Conservation (phyloP, 768 basidiomycete species). For the Tubosaeta brunneosetosa region DNA sequence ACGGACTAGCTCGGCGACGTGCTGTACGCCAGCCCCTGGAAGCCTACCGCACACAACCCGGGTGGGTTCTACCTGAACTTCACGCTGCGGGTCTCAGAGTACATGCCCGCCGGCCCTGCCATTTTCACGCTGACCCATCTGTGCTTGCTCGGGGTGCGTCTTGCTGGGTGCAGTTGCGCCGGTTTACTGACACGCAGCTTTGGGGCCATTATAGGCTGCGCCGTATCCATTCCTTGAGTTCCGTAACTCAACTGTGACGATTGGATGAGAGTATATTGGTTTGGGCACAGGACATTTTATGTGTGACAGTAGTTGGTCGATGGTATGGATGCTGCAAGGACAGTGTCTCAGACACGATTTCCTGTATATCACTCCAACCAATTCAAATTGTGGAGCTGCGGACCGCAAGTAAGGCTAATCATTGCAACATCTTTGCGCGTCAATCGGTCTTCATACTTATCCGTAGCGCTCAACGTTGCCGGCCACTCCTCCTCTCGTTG, state of each 20-base stretch:
- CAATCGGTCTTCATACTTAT: neutral
- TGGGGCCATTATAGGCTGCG: slow-evolving; percentile 12
- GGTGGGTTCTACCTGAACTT: slow-evolving; percentile 29
- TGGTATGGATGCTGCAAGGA: neutral
- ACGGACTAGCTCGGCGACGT: slow-evolving; percentile 18
- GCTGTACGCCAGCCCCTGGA: slow-evolving; percentile 29
- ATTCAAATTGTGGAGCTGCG: neutral
- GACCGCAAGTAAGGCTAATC: neutral
- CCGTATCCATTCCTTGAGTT: slow-evolving; percentile 27
- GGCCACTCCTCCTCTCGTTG: neutral
- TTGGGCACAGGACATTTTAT: neutral
- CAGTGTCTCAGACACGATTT: neutral
- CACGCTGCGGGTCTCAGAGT: slow-evolving; percentile 11
- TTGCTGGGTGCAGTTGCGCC: neutral
- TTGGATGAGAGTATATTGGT: slow-evolving; percentile 1
- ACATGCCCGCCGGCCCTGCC: slow-evolving; percentile 16
- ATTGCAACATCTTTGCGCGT: neutral
- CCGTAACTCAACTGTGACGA: slow-evolving; percentile 21
- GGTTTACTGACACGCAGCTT: neutral
- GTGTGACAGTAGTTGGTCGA: neutral
- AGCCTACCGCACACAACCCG: slow-evolving; percentile 12
- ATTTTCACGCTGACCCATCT: slow-evolving; percentile 29
- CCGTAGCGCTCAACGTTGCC: neutral
- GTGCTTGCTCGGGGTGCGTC: slow-evolving; percentile 27
- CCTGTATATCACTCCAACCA: neutral